These are phyloP conservation scores for Juncus inflexus DNA, from an alignment of 176 grass and related monocot genomes.

Conservation along the genomic window DNA sequence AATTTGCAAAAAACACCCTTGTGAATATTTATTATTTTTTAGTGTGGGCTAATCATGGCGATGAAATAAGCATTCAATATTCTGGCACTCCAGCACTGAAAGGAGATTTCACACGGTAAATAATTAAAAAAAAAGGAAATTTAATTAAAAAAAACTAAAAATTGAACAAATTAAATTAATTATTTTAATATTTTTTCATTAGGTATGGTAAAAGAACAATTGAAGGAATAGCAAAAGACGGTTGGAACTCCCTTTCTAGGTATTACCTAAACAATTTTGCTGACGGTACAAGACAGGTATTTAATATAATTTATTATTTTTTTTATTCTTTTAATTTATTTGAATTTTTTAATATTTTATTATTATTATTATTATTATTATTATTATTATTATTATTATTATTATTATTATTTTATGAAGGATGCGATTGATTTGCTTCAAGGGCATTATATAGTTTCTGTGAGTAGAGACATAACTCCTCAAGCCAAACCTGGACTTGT, in stretches of 20 bases:
- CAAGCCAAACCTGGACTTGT: slow-evolving; percentile 59
- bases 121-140: neutral
- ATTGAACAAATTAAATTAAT: neutral
- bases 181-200: slow-evolving; percentile 25
- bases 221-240: slow-evolving; percentile 78
- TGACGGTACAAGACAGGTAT: slow-evolving; percentile 94
- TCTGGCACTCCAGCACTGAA: slow-evolving; percentile 95
- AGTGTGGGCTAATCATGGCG: slow-evolving; percentile 99
- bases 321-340: slow-evolving; percentile 5
- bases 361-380: slow-evolving; percentile 17
- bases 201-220: slow-evolving; percentile 78
- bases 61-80: slow-evolving; percentile 98
- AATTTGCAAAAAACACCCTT: neutral
- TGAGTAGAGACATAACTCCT: slow-evolving; percentile 64
- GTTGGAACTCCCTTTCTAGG: slow-evolving; percentile 66
- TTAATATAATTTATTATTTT: neutral
- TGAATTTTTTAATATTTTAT: neutral
- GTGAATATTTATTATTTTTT: slow-evolving; percentile 30
- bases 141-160: slow-evolving; percentile 4
- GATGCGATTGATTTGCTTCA: slow-evolving; percentile 98
- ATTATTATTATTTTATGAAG: slow-evolving; percentile 38
- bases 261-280: slow-evolving; percentile 97
- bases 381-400: slow-evolving; percentile 17
- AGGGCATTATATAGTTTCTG: slow-evolving; percentile 76
- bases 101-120: slow-evolving; percentile 97